phyloP scores from a whole-genome alignment of 2,329 filamentous ascomycete genomes.

The Orbilia brochopaga region DNA sequence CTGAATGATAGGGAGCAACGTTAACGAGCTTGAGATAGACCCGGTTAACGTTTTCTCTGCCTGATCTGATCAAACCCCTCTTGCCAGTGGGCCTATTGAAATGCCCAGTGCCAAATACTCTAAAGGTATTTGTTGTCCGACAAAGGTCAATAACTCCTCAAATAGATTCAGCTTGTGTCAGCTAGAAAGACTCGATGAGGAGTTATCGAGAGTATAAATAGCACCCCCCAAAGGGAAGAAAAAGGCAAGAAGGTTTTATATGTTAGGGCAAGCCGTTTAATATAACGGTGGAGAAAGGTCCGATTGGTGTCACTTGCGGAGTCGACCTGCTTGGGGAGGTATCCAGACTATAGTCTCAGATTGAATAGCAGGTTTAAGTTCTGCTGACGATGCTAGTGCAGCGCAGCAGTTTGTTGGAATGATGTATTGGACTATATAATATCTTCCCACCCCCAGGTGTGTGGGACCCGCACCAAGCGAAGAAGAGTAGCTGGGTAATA shows the following conservation, averaged over 20 bases:
- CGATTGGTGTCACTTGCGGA: conserved; percentile 47
- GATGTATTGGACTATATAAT: conserved; percentile 50
- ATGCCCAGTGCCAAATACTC: conserved; percentile 31
- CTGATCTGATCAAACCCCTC: conserved; percentile 49
- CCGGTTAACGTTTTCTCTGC: conserved; percentile 35
- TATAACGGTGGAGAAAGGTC: conserved; percentile 40
- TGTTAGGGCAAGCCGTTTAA: conserved; percentile 46
- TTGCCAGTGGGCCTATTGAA: conserved; percentile 42
- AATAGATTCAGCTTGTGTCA: conserved; percentile 50
- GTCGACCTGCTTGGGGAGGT: conserved; percentile 32
- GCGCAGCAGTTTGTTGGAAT: conserved; percentile 26
- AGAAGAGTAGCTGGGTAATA: conserved; percentile 40
- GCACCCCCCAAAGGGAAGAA: conserved; percentile 31
- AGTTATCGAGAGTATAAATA: conserved; percentile 41
- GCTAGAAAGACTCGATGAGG: conserved; percentile 38
- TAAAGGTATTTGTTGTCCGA: conserved; percentile 48
- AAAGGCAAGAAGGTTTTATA: conserved; percentile 20
- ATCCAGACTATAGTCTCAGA: conserved; percentile 47
- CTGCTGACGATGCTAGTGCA: conserved; percentile 47
- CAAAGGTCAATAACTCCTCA: conserved; percentile 49
- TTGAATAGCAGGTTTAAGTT: conserved; percentile 47
- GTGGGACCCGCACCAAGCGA: conserved; percentile 38
- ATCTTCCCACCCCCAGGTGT: conserved; percentile 38
- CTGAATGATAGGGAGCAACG: conserved; percentile 49
- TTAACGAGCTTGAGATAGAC: conserved; percentile 41